Base-by-base conservation (phyloP, 108 stramenopile species). In the Bacterosira constricta region DNA sequence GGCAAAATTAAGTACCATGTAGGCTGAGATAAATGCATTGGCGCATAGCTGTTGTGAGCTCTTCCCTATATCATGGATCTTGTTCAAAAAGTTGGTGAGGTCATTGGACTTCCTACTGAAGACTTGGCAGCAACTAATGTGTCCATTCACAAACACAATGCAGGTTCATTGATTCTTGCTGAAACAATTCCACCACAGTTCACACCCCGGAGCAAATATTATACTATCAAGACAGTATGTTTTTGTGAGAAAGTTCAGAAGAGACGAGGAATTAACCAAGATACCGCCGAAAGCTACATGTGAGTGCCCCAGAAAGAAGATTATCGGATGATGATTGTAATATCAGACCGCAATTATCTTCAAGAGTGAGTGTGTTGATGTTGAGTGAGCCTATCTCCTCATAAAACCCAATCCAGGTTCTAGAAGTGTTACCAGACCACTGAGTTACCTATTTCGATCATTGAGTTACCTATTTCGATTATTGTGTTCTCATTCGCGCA, bases 21-120 rank as follows among this genome's bases (percentile, higher is more conserved):
- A 83, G 42, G 60, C 82, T 0, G 82, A 86, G 45, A 85, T 76
- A 42, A 79, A 32, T 51, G 88, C 88, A 21, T 34, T 86, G 4
- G 68, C 55, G 46, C 29, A 31, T 35, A 57, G 68, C 32, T 56
- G 56, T 44, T 27, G 44, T 8, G 68, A 69, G 23, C 35, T 69
- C 18, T 58, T 65, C 15, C 55, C 55, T 34, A n/a, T n/a, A 21
- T 57, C 12, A 57, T 57, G 25, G 11, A 57, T 34, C 31, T 57
- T 4, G 37, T 61, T 21, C 1, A 39, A 26, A 21, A 41, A 12
- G 23, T 61, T 39, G 59, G 59, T 10, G 1, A 39, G 2, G 27
- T 39, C 2, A 23, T 61, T 13, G 37, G 39, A 42, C 59, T 61
- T 34, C 13, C n/a, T 1, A 4, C 38, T 4, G 21, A 41, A 8